Evolutionary conservation across 768 basidiomycete species (phyloP).

Genomic region (Dioszegia crocea): DNA sequence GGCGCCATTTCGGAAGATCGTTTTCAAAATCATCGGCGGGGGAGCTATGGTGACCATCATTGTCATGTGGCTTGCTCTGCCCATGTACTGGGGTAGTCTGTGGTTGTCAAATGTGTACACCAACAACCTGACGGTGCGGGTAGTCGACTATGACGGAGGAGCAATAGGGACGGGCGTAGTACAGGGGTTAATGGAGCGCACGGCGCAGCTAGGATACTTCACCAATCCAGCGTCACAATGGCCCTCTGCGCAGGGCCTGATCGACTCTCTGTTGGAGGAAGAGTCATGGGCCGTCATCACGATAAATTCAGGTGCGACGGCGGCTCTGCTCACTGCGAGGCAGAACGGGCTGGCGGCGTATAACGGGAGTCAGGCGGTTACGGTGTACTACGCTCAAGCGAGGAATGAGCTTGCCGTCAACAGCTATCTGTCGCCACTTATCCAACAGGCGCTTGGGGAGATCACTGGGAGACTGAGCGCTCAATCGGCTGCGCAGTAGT

Average conservation of each 20-base stretch:
- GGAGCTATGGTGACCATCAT: constrained; percentile 47
- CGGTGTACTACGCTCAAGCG: constrained; percentile 54
- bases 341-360: constrained; percentile 51
- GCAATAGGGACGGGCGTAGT: constrained; percentile 49
- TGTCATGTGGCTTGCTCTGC: constrained; percentile 53
- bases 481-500: constrained; percentile 35
- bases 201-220: constrained; percentile 35
- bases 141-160: constrained; percentile 52
- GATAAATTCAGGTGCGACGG: constrained; percentile 52
- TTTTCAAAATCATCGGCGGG: constrained; percentile 46
- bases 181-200: constrained; percentile 35
- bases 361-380: constrained; percentile 49
- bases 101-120: constrained; percentile 44
- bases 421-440: constrained; percentile 52
- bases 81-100: constrained; percentile 51
- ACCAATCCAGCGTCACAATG: constrained; percentile 27
- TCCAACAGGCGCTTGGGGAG: constrained; percentile 26
- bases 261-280: constrained; percentile 50
- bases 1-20: constrained; percentile 26
- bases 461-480: constrained; percentile 27
- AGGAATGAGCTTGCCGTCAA: constrained; percentile 53
- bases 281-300: constrained; percentile 54
- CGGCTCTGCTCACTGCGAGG: constrained; percentile 47
- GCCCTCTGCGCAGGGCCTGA: constrained; percentile 45
- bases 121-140: constrained; percentile 51